Percentiles rank a stretch among this genome's conserved stretches.
phyloP scores from a whole-genome alignment of 1,139 yeast species.

The Chernovozyma aurita region DNA sequence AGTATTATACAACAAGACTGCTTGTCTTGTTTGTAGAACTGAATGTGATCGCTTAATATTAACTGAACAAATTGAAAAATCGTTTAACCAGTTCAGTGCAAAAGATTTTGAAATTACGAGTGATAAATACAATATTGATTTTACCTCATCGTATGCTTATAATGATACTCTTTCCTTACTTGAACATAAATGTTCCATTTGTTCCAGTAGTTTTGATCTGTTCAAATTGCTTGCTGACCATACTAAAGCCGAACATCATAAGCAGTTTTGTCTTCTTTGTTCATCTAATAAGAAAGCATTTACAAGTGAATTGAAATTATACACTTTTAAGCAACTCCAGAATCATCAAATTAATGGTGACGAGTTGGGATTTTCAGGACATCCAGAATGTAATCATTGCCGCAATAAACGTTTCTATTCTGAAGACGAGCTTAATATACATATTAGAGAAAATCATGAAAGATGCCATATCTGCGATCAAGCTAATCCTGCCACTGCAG shows the following conservation, averaged over 20 bases:
- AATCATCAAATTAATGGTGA: constrained; percentile 70
- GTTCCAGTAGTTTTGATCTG: constrained; percentile 36
- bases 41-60: constrained; percentile 58
- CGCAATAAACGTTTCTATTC: constrained; percentile 73
- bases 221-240: constrained; percentile 66
- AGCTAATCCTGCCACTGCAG: constrained; percentile 59
- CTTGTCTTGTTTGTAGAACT: constrained; percentile 81
- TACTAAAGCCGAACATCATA: constrained; percentile 56
- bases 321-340: constrained; percentile 57
- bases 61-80: constrained; percentile 38
- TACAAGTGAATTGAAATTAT: constrained; percentile 63
- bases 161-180: constrained; percentile 49
- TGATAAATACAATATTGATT: constrained; percentile 46
- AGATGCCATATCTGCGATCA: constrained; percentile 88
- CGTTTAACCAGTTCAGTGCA: constrained; percentile 33
- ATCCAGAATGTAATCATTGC: constrained; percentile 87
- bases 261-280: constrained; percentile 70
- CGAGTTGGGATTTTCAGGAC: constrained; percentile 76
- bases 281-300: constrained; percentile 72
- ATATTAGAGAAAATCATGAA: constrained; percentile 82
- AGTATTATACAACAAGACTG: constrained; percentile 66
- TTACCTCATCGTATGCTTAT: constrained; percentile 42
- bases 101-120: constrained; percentile 29
- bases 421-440: constrained; percentile 79
- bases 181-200: constrained; percentile 55